Conservation (phyloP, 1,284 basidiomycete species). For the Puccinia triticina region DNA sequence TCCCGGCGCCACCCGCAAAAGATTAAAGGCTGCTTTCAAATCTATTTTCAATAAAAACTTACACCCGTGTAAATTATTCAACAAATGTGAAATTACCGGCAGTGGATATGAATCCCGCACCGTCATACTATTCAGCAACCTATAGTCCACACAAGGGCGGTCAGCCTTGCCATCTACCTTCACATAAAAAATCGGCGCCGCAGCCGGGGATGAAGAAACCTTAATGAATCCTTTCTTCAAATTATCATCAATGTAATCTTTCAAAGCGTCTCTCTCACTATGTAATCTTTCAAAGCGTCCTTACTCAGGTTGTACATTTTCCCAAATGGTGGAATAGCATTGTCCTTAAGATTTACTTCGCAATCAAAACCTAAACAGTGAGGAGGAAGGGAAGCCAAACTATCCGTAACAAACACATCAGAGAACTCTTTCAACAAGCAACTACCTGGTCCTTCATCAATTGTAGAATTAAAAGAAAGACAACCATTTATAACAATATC, state of each 20-base stretch:
- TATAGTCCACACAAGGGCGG: no score
- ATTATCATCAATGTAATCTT: constrained; percentile 20
- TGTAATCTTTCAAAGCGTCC: no score
- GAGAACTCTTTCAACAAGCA: neutral
- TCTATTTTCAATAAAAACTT: constrained; percentile 56
- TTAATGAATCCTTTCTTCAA: no score
- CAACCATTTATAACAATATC: no score
- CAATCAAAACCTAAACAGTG: neutral
- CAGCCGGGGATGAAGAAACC: no score
- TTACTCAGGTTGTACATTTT: neutral
- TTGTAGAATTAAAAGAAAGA: neutral
- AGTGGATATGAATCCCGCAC: constrained; percentile 7
- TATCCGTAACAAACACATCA: no score
- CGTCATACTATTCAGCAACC: no score
- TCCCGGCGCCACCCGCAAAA: no score
- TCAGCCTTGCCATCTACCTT: no score
- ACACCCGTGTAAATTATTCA: neutral
- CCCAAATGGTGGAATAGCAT: neutral
- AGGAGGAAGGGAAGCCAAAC: neutral
- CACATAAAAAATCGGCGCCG: no score
- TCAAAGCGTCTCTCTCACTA: neutral
- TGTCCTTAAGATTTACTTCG: neutral
- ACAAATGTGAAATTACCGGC: neutral
- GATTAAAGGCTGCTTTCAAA: constrained; percentile 56
- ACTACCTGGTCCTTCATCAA: neutral